Evolutionary conservation across 768 basidiomycete species (phyloP), one percentile per base, ranked within the genome.

Genomic region (Daedaleopsis sinensis): DNA sequence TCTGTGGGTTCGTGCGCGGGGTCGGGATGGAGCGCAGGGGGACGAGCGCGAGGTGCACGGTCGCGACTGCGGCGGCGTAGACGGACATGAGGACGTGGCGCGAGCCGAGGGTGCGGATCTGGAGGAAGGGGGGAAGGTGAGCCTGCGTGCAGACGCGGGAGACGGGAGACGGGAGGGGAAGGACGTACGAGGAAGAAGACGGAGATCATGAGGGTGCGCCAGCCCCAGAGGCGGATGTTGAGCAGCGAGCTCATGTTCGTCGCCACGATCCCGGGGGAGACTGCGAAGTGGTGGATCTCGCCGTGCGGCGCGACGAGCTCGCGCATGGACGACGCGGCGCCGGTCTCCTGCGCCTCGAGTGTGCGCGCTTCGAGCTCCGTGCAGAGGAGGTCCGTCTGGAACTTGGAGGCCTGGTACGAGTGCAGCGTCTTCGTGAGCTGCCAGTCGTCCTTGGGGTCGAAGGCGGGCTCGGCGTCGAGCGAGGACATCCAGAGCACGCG

Each of bases 401-500:
- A 93, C 72, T 94, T 94, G 12, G 84, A 79, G 42, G 76, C 78
- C 67, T 90, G 83, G 68, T 94, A 95, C 0, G 90, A 84, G 59
- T 84, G 80, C 19, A 73, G 70, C 9, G 86, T 85, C 50, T 82
- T 78, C 47, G 80, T 73, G 42, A 89, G 78, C 68, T 94, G 93
- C 86, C 87, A 89, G 72, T 95, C 93, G 32, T 82, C 79, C 0
- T 79, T 69, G 57, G 88, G 80, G 64, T 85, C 90, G 61, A 74
- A 82, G 18, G 73, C 65, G 0, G 86, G 80, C 8, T 74, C 76
- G 0, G 86, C 82, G 72, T 89, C 88, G 8, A 89, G 68, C 7
- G 92, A 93, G 5, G 91, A 90, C 61, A 84, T 85, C 93, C 93
- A 95, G 15, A 94, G 73, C 6, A 94, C 84, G 37, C 91, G 83